Evolutionary conservation across 2,329 filamentous ascomycete genomes (phyloP), one percentile per base, ranked within the genome.

Genomic region (Cercospora sesami): DNA sequence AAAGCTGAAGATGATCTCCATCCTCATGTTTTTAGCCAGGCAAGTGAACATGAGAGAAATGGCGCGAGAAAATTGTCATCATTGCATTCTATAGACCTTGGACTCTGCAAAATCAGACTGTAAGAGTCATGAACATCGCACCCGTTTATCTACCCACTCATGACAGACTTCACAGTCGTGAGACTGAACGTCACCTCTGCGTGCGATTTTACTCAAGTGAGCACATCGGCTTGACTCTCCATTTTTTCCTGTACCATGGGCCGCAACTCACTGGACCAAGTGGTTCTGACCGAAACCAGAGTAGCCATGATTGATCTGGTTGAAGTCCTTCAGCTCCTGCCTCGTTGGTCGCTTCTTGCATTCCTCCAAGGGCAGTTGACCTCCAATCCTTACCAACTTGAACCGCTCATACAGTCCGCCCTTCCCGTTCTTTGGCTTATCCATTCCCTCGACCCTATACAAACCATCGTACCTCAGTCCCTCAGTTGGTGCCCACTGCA

Each of bases 331-430:
- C 26, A 73, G 26, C 45, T 76, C 70, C 26, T 58, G 55, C 3
- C 59, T 39, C 31, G 65, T 73, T 14, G 74, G 75, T 5, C 69
- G 39, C 26, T 48, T 60, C 36, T 60, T 67, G 60, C 67, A 62
- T 4, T 53, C 26, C 9, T 69, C 36, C 10, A 73, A 53, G 12
- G 68, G 5, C 33, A 60, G 18, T 58, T 75, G 73, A 4, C 59
- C 70, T 4, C 60, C 65, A 23, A 64, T 60, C 21, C 63, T 48
- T 14, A 66, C 71, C 7, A 76, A 67, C 51, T 68, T 69, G 60
- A 76, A 76, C 21, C 74, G 73, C 69, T 76, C 72, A 57, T 76
- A 76, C 36, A 72, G 10, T 0, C 74, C 75, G 10, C 74, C 73
- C 10, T 73, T 72, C 9, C 9, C 61, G 36, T 76, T 76, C 14